phyloP scores from a whole-genome alignment of 192 early-diverging fungal genomes.

The Umbelopsis ramanniana region DNA sequence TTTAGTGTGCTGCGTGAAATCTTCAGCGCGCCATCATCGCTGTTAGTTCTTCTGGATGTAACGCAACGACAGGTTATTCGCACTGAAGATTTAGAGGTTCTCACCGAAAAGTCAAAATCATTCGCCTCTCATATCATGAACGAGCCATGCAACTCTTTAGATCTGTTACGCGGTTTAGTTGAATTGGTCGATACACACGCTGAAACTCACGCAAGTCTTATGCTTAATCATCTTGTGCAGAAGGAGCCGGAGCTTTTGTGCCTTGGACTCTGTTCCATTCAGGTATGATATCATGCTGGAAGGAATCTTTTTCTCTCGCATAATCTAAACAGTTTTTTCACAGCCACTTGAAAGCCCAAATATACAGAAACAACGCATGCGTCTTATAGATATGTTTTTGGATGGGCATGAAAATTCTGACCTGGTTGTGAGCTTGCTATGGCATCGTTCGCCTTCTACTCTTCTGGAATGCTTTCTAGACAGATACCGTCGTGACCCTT shows the following conservation, averaged over 20 bases:
- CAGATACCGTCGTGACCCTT: slow-evolving; percentile 34
- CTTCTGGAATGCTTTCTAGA: slow-evolving; percentile 35
- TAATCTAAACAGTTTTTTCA: background rate
- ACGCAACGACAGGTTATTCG: slow-evolving; percentile 53
- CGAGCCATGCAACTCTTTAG: slow-evolving; percentile 69
- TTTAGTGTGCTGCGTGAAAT: slow-evolving; percentile 69
- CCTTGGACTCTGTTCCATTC: slow-evolving; percentile 75
- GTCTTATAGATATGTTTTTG: slow-evolving; percentile 37
- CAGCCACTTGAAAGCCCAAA: slow-evolving; percentile 29
- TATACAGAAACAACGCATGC: slow-evolving; percentile 26
- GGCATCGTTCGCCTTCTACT: slow-evolving; percentile 46
- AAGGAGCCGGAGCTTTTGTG: slow-evolving; percentile 75
- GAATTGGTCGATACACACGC: slow-evolving; percentile 53
- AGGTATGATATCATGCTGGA: slow-evolving; percentile 40
- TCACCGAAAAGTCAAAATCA: slow-evolving; percentile 45
- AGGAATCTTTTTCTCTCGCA: background rate
- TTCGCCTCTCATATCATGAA: slow-evolving; percentile 53
- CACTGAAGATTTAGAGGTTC: slow-evolving; percentile 47
- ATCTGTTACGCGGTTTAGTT: slow-evolving; percentile 71
- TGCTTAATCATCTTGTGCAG: slow-evolving; percentile 63
- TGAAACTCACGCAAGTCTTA: slow-evolving; percentile 59
- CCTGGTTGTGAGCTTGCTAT: slow-evolving; percentile 71
- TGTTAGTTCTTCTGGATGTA: slow-evolving; percentile 60
- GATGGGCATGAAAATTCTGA: slow-evolving; percentile 40
- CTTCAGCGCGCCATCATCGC: slow-evolving; percentile 57